Conservation (phyloP, 257 asterid species). For the Solanum virginianum region DNA sequence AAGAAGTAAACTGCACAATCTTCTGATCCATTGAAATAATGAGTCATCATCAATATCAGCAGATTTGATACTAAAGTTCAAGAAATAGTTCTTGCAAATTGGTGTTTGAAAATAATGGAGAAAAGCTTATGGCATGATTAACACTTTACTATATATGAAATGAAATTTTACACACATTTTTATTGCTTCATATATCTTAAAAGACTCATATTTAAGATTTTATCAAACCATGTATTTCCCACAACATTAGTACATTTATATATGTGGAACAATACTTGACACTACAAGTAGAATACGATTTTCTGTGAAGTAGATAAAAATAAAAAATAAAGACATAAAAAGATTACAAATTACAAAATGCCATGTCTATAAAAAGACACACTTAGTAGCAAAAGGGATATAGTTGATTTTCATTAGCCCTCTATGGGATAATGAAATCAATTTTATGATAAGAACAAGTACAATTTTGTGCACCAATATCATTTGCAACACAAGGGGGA, state of each 20-base stretch:
- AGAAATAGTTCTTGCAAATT: not conserved
- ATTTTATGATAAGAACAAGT: not conserved
- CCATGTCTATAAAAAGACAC: not conserved
- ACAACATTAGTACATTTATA: not conserved
- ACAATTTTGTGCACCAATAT: slow-evolving; percentile 2
- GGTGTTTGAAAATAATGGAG: not conserved
- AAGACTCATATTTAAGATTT: not conserved
- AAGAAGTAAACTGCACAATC: not conserved
- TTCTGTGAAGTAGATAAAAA: not conserved
- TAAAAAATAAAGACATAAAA: not conserved
- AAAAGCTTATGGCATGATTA: not conserved
- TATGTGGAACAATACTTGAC: not conserved
- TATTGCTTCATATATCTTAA: not conserved
- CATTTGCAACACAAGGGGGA: slow-evolving; percentile 3
- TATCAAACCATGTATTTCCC: not conserved
- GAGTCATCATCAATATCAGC: not conserved
- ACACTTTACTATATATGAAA: not conserved
- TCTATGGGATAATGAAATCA: not conserved
- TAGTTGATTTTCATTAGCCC: not conserved
- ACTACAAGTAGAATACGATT: not conserved
- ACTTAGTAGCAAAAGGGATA: not conserved
- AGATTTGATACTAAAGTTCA: not conserved
- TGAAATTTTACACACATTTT: not conserved
- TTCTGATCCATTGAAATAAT: no score
- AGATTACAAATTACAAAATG: not conserved